A percentile compares a stretch with the other conserved stretches of the same genome.
These are phyloP conservation scores for Aegilops sharonensis DNA, from an alignment of 176 grass and related monocot species.

Conservation along the genomic window DNA sequence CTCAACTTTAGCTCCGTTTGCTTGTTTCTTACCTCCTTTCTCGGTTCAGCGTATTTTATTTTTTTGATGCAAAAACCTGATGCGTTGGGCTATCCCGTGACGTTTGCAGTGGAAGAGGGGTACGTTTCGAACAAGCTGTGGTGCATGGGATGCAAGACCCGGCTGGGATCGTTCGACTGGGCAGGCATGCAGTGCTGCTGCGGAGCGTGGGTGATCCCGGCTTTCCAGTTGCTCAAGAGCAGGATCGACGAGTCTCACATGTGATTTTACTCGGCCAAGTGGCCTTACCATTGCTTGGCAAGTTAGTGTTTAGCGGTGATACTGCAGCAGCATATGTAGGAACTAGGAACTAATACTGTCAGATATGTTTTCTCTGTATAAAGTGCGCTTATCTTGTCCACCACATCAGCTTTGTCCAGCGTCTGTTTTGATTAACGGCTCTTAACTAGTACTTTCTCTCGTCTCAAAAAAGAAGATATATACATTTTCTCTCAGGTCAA, in stretches of 20 bases:
- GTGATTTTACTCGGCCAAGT: conserved; percentile 15
- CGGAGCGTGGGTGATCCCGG: conserved; percentile 82
- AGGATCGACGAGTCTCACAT: conserved; percentile 57
- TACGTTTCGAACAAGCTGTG: conserved; percentile 67
- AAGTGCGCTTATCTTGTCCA: background rate
- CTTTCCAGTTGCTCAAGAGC: conserved; percentile 87
- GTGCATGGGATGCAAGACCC: conserved; percentile 85
- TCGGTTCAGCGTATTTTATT: background rate
- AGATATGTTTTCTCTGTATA: background rate
- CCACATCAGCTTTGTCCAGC: background rate
- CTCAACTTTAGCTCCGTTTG: background rate
- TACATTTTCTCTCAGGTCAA: too few species aligned
- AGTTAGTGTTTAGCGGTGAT: conserved; percentile 1
- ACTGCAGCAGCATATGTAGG: conserved; percentile 12
- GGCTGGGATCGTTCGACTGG: conserved; percentile 86
- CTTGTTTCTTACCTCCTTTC: background rate
- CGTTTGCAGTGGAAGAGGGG: conserved; percentile 65
- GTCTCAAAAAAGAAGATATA: too few species aligned
- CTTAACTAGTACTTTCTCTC: background rate
- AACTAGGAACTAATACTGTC: background rate
- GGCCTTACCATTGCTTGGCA: background rate
- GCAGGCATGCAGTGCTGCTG: conserved; percentile 88
- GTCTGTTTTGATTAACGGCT: background rate
- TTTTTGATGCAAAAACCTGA: background rate
- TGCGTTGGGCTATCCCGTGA: background rate